Base-by-base conservation (phyloP, 257 asterid genomes). In the Vinca minor region DNA sequence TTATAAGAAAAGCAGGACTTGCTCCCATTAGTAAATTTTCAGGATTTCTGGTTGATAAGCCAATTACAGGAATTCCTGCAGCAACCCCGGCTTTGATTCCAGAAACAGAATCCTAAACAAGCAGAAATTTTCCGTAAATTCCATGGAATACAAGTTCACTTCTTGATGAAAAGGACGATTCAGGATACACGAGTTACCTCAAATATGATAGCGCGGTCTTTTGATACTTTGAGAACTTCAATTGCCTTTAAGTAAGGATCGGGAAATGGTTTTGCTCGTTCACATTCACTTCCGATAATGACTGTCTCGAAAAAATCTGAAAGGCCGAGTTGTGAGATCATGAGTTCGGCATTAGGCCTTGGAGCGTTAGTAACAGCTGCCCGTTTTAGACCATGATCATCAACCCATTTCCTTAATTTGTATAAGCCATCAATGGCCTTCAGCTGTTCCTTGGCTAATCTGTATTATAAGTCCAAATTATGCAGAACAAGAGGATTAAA, bases 321-420 rank as follows among this genome's bases (percentile, higher is more conserved):
- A 8, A 92, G 91, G 65, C 96, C 98, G 47, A 92, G 95, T 74
- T 74, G 23, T 58, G 93, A 81, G 70, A 92, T 79, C 75, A 92
- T 88, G 84, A 86, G 56, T 74, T 88, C 95, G 18, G 95, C 98
- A 77, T 92, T 91, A 57, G 71, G 87, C 74, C 72, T 83, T 14
- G 98, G 98, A 38, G 98, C 96, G 46, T 91, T 91, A 23, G 96
- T 91, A 17, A 91, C 98, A 60, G 98, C 98, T 76, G 90, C 98
- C 44, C 98, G 80, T 71, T 84, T 91, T 81, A 91, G 60, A 21
- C 95, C 95, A 48, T 76, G 95, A 69, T 82, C 96, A 68, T 92
- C 95, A 47, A 92, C 70, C 98, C 98, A 92, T 73, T 92, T 86
- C 47, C 68, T 81, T 21, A 91, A 59, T 75, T 80, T 85, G 69